These are phyloP conservation scores for Arthrobotrys entomopaga DNA, from an alignment of 2,329 filamentous ascomycete species.

Conservation along the genomic window DNA sequence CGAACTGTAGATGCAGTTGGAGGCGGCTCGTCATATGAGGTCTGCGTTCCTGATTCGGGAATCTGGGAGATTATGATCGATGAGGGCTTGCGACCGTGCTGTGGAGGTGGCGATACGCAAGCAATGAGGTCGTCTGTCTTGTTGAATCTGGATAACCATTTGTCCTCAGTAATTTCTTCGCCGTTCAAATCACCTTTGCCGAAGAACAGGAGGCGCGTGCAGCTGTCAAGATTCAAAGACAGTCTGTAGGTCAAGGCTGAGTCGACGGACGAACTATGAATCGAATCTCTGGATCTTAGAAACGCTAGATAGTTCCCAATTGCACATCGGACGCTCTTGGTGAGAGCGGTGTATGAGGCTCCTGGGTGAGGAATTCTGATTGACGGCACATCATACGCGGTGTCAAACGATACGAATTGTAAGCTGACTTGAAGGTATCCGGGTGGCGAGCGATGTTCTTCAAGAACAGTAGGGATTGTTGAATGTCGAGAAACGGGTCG, in stretches of 20 bases:
- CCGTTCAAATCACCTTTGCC: slow-evolving; percentile 46
- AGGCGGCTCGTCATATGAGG: slow-evolving; percentile 46
- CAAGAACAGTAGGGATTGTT: slow-evolving; percentile 47
- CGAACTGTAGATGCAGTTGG: slow-evolving; percentile 43
- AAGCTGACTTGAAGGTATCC: slow-evolving; percentile 50
- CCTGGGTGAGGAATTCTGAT: slow-evolving; percentile 47
- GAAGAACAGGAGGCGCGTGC: slow-evolving; percentile 45
- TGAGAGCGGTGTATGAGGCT: slow-evolving; percentile 45
- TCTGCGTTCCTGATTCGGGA: slow-evolving; percentile 33
- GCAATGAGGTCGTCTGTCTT: slow-evolving; percentile 53
- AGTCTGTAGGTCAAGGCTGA: slow-evolving; percentile 46
- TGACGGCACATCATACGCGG: slow-evolving; percentile 46
- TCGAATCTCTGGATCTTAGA: slow-evolving; percentile 52
- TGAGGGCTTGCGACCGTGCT: slow-evolving; percentile 39
- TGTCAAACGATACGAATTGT: slow-evolving; percentile 47
- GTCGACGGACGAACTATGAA: slow-evolving; percentile 48
- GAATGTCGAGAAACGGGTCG: slow-evolving; percentile 49
- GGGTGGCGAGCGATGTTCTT: slow-evolving; percentile 48
- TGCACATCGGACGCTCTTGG: slow-evolving; percentile 48
- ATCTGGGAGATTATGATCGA: slow-evolving; percentile 46
- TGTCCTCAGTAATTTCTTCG: slow-evolving; percentile 51
- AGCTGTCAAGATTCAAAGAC: slow-evolving; percentile 49
- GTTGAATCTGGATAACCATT: slow-evolving; percentile 47
- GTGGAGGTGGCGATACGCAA: slow-evolving; percentile 38
- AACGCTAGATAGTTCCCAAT: slow-evolving; percentile 52